phyloP scores from a whole-genome alignment of 768 basidiomycete species.

The Termitomyces heimii region DNA sequence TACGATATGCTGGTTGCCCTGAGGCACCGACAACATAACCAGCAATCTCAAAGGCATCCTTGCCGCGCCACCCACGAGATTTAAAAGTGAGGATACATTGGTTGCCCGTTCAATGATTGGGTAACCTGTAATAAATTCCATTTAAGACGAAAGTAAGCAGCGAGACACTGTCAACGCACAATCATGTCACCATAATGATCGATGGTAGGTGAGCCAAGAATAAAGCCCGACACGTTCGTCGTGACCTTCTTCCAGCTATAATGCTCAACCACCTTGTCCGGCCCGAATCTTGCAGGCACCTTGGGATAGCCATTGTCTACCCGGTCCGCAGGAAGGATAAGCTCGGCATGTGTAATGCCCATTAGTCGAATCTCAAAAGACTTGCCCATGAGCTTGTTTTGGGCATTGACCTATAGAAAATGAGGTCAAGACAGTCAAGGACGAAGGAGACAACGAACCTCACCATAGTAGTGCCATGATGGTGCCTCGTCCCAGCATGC shows the following conservation, averaged over 20 bases:
- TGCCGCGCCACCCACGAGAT: constrained; percentile 91
- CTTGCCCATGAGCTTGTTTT: constrained; percentile 95
- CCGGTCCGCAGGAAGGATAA: constrained; percentile 65
- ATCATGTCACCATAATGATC: constrained; percentile 95
- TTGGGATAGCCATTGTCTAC: constrained; percentile 55
- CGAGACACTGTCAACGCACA: constrained; percentile 33
- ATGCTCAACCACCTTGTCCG: constrained; percentile 74
- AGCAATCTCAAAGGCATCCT: constrained; percentile 88
- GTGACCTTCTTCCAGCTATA: constrained; percentile 96
- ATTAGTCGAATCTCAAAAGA: constrained; percentile 96
- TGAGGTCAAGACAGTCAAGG: background rate
- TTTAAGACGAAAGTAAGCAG: background rate
- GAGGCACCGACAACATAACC: constrained; percentile 68
- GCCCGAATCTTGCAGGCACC: constrained; percentile 31
- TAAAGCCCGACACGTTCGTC: constrained; percentile 88
- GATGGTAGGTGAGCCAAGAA: constrained; percentile 82
- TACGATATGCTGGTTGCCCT: constrained; percentile 73
- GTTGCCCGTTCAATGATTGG: constrained; percentile 89
- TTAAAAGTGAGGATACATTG: constrained; percentile 90
- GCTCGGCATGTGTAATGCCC: constrained; percentile 83
- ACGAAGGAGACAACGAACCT: constrained; percentile 32
- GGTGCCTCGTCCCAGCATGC: constrained; percentile 94
- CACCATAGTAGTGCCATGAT: constrained; percentile 86
- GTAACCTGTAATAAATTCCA: constrained; percentile 37
- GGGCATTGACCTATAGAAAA: constrained; percentile 76